Percentiles rank a stretch among this genome's conserved stretches.
These are phyloP conservation scores for Aureobasidium subglaciale DNA, from an alignment of 2,329 filamentous ascomycete genomes.

Conservation along the genomic window DNA sequence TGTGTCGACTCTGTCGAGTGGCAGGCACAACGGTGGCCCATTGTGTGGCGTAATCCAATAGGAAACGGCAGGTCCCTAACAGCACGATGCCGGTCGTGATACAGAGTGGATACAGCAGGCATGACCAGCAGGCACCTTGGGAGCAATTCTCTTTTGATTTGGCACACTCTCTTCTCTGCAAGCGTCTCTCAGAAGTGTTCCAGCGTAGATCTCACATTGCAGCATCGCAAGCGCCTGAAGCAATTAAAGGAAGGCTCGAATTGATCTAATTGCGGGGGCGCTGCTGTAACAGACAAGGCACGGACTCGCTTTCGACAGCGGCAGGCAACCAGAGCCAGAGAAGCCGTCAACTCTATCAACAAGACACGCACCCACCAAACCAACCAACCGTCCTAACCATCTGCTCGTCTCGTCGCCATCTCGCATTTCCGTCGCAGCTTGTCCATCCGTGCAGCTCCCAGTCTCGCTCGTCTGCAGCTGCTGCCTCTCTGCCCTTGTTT, in stretches of 20 bases:
- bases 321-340: background rate
- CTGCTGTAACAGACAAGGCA: background rate
- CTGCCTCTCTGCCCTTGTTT: background rate
- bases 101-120: background rate
- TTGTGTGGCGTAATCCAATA: conserved; percentile 13
- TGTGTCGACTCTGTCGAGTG: too few species aligned
- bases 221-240: conserved; percentile 3
- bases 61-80: conserved; percentile 1
- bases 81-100: conserved; percentile 4
- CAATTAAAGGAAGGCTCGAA: background rate
- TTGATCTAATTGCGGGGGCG: conserved; percentile 3
- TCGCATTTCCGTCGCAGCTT: background rate
- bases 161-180: background rate
- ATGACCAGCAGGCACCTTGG: background rate
- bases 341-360: background rate
- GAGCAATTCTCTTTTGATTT: background rate
- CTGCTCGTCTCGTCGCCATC: background rate
- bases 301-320: background rate
- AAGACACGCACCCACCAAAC: background rate
- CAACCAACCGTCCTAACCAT: background rate
- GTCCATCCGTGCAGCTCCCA: background rate
- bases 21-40: conserved; percentile 4
- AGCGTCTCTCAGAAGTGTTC: background rate
- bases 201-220: background rate
- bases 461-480: background rate